phyloP scores from a whole-genome alignment of 148 eudicot species.

The Heliosperma pusillum region DNA sequence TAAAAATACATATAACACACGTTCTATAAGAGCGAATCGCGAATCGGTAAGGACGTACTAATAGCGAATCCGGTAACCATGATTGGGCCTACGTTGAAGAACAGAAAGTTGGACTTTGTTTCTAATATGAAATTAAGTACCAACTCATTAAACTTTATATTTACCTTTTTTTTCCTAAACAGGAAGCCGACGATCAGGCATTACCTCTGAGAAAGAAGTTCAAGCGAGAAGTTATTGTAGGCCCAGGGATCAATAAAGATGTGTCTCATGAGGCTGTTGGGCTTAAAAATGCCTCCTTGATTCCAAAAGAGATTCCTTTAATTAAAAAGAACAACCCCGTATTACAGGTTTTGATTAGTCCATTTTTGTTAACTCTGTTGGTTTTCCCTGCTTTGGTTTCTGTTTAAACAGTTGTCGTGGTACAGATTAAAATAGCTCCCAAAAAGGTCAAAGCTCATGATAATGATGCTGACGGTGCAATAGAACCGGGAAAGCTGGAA shows the following conservation, averaged over 20 bases:
- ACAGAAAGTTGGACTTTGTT: background rate
- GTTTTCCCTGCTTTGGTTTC: background rate
- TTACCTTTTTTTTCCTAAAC: conserved; percentile 6
- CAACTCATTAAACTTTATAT: background rate
- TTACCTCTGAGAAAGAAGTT: conserved; percentile 50
- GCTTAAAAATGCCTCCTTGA: conserved; percentile 61
- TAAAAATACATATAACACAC: too few relatives aligned
- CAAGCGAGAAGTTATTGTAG: conserved; percentile 72
- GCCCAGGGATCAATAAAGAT: conserved; percentile 83
- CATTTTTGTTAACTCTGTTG: background rate
- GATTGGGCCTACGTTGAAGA: background rate
- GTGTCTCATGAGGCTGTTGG: conserved; percentile 98
- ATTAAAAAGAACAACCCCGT: conserved; percentile 86
- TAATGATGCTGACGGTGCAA: conserved; percentile 25
- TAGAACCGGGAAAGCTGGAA: conserved; percentile 35
- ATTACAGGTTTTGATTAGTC: conserved; percentile 48
- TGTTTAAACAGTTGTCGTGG: conserved; percentile 16
- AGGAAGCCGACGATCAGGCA: conserved; percentile 41
- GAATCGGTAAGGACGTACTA: too few relatives aligned
- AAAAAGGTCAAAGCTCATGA: conserved; percentile 54
- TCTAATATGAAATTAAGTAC: background rate
- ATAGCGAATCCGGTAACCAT: too few relatives aligned
- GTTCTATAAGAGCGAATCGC: too few relatives aligned
- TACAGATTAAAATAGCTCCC: conserved; percentile 80
- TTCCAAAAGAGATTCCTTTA: conserved; percentile 76